Conservation (phyloP, 139 green algal genomes). For the Micromonas commoda region DNA sequence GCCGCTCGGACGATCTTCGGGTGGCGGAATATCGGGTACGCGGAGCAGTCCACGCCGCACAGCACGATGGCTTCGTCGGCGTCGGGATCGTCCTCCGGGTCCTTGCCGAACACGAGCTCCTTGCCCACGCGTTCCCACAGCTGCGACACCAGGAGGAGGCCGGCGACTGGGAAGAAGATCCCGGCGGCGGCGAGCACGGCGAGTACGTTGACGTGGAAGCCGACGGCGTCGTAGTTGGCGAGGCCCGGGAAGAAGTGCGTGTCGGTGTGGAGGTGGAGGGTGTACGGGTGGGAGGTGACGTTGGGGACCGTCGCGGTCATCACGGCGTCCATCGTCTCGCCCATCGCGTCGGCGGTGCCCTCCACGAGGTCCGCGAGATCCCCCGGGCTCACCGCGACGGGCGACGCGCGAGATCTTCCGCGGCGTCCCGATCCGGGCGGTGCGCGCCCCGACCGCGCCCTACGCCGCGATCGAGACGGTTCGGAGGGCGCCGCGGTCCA, state of each 20-base stretch:
- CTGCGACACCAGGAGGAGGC: neutral
- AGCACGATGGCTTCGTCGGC: neutral
- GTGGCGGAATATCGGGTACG: slow-evolving; percentile 26
- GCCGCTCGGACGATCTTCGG: slow-evolving; percentile 53
- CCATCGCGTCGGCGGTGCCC: too few species aligned
- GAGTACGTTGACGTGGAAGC: neutral
- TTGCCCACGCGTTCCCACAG: slow-evolving; percentile 8
- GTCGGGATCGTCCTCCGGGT: neutral
- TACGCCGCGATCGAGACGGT: too few species aligned
- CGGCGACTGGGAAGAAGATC: neutral
- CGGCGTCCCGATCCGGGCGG: too few species aligned
- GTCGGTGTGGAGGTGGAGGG: neutral
- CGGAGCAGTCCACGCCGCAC: slow-evolving; percentile 1
- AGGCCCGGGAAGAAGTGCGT: neutral
- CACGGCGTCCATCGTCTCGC: too few species aligned
- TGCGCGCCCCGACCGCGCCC: too few species aligned
- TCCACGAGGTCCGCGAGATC: neutral
- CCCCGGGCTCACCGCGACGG: neutral
- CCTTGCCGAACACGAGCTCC: neutral
- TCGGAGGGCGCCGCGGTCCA: too few species aligned
- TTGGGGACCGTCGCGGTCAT: too few species aligned
- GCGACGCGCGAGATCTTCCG: too few species aligned
- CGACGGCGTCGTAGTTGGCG: neutral
- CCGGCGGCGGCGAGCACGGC: neutral
- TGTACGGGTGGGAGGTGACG: neutral